Evolutionary conservation across 305 asterid species (phyloP), one percentile per base, ranked within the genome.

Genomic region (Striga hermonthica): DNA sequence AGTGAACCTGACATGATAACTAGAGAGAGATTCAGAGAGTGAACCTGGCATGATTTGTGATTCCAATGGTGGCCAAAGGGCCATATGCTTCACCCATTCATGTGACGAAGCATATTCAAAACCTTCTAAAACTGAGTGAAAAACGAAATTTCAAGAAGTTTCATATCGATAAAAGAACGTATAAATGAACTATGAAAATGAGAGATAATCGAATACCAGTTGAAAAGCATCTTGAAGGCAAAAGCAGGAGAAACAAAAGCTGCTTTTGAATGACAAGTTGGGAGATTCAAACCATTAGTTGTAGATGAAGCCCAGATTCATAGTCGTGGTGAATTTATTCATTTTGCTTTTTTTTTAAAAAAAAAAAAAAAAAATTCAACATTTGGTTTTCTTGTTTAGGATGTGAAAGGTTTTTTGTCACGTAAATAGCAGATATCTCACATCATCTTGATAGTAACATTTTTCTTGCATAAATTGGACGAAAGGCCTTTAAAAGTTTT

Each of bases 301-400:
- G 96, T 86, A 48, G 98, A 91, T 78, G 98, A 91, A 22, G 90
- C 95, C 98, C 98, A 91, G 82, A 89, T 79, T 81, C 95, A 87
- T 31, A 91, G 96, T 92, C 95, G 88, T 91, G 62, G 36, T 48
- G 1, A 13, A 38, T 13, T 41, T 16, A 57, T 52, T 64, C 59
- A 57, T 76, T 52, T 13, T 12, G 8, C 15, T 13, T 49, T 3
- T 22, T 22, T n/a, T n/a, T n/a, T n/a, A n/a, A 22, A 10, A 4
- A 10, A 45, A 45, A 10, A 44, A 22, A 22, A 0, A 22, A 22
- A 22, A 22, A 22, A 22, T 22, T 59, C 49, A 7, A 45, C 48
- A 35, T 60, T 3, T 57, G 60, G 31, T 52, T 14, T 34, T 62
- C 55, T 38, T 16, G 22, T 59, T 43, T 41, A 35, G 40, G 43